phyloP scores from a whole-genome alignment of 805 yeast genomes.

The Candida maris region DNA sequence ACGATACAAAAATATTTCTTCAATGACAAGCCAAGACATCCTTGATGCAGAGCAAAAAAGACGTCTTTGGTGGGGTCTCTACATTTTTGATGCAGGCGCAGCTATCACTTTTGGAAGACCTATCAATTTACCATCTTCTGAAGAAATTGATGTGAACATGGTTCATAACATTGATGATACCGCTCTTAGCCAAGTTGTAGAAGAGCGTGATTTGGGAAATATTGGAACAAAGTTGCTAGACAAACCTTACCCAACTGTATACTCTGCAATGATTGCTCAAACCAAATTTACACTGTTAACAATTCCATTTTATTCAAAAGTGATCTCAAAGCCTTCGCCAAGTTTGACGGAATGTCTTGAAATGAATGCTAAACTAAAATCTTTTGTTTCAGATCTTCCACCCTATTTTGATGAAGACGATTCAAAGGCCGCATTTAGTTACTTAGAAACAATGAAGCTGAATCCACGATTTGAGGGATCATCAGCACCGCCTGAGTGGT shows the following conservation, averaged over 20 bases:
- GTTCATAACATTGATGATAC: conserved; percentile 51
- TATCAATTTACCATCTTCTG: conserved; percentile 44
- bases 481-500: conserved; percentile 44
- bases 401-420: conserved; percentile 43
- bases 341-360: conserved; percentile 47
- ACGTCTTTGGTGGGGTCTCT: conserved; percentile 67
- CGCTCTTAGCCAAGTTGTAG: conserved; percentile 29
- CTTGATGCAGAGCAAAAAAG: conserved; percentile 52
- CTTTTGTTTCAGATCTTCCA: conserved; percentile 42
- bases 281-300: conserved; percentile 47
- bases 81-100: conserved; percentile 60
- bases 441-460: conserved; percentile 20
- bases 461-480: conserved; percentile 15
- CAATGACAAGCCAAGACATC: conserved; percentile 31
- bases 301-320: conserved; percentile 44
- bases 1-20: conserved; percentile 16
- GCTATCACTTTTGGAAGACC: conserved; percentile 67
- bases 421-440: conserved; percentile 24
- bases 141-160: conserved; percentile 44
- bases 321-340: conserved; percentile 46
- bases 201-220: too few species aligned
- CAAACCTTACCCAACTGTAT: conserved; percentile 46
- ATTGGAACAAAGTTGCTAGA: conserved; percentile 21
- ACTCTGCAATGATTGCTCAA: conserved; percentile 56
- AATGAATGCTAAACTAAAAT: conserved; percentile 41